These are phyloP conservation scores for Nakazawaea sp. DNA, from an alignment of 805 yeast genomes.

Conservation along the genomic window DNA sequence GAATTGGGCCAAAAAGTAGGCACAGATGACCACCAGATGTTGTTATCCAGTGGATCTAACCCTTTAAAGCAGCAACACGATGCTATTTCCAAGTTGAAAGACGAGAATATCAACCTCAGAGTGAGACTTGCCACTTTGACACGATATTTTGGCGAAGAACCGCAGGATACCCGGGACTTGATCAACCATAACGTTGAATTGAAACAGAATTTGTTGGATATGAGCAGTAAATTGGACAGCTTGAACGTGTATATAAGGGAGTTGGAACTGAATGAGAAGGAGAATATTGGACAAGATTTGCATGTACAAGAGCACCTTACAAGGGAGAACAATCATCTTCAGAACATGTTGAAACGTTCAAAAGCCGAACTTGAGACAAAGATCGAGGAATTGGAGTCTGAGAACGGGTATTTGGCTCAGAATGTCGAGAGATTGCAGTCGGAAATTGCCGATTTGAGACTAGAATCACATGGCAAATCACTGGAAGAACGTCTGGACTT, in stretches of 20 bases:
- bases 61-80: conserved; percentile 19
- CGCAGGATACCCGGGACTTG: conserved; percentile 30
- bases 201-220: conserved; percentile 19
- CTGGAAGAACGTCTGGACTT: too few relatives aligned
- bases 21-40: conserved; percentile 15
- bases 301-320: not conserved
- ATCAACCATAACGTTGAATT: conserved; percentile 29
- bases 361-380: conserved; percentile 3
- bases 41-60: conserved; percentile 9
- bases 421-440: not conserved
- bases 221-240: conserved; percentile 6
- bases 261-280: conserved; percentile 2
- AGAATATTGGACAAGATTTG: not conserved
- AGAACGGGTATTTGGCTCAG: conserved; percentile 19
- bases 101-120: conserved; percentile 36
- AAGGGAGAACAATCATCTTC: not conserved
- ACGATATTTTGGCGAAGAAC: conserved; percentile 32
- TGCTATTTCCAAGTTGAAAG: conserved; percentile 21
- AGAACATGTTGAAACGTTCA: not conserved
- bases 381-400: conserved; percentile 13
- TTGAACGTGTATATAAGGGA: conserved; percentile 5
- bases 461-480: too few relatives aligned
- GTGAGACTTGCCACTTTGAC: conserved; percentile 34
- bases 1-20: conserved; percentile 8
- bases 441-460: not conserved